A percentile compares a stretch with the other conserved stretches of the same genome.
These are phyloP conservation scores for Phytophthora nicotianae DNA, from an alignment of 352 stramenopile genomes.

Conservation along the genomic window DNA sequence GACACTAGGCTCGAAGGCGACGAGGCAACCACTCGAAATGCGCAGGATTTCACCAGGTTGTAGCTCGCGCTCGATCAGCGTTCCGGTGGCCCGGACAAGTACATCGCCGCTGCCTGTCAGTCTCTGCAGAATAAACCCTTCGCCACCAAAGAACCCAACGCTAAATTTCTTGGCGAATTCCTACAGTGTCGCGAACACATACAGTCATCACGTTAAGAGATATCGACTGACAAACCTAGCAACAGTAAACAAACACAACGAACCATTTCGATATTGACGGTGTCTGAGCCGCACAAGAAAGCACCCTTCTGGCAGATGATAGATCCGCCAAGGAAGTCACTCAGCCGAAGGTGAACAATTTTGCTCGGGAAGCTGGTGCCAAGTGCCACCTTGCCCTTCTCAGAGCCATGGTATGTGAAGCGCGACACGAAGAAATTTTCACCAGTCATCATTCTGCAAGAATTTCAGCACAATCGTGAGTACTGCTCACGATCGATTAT, in stretches of 20 bases:
- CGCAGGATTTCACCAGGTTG: slow-evolving; percentile 88
- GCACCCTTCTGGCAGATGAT: slow-evolving; percentile 94
- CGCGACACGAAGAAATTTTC: slow-evolving; percentile 85
- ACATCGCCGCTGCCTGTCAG: slow-evolving; percentile 91
- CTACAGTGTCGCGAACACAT: slow-evolving; percentile 29
- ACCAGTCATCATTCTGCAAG: slow-evolving; percentile 68
- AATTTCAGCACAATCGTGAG: slow-evolving; percentile 5
- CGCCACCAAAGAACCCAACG: slow-evolving; percentile 93
- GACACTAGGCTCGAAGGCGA: slow-evolving; percentile 89
- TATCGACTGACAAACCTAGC: background rate
- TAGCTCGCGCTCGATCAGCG: slow-evolving; percentile 89
- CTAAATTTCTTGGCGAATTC: slow-evolving; percentile 92
- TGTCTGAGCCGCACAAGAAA: slow-evolving; percentile 92
- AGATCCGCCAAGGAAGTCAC: slow-evolving; percentile 84
- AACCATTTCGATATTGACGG: slow-evolving; percentile 92
- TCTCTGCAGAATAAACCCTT: slow-evolving; percentile 95
- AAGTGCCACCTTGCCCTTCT: slow-evolving; percentile 85
- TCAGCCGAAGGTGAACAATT: slow-evolving; percentile 89
- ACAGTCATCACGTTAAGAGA: background rate
- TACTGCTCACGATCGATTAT: background rate
- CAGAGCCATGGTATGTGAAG: slow-evolving; percentile 66
- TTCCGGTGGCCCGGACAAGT: slow-evolving; percentile 91
- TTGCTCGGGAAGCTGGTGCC: slow-evolving; percentile 91
- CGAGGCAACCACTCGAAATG: slow-evolving; percentile 92
- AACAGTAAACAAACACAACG: background rate